phyloP scores from a whole-genome alignment of 2,329 filamentous ascomycete genomes.

The Nemania serpens region DNA sequence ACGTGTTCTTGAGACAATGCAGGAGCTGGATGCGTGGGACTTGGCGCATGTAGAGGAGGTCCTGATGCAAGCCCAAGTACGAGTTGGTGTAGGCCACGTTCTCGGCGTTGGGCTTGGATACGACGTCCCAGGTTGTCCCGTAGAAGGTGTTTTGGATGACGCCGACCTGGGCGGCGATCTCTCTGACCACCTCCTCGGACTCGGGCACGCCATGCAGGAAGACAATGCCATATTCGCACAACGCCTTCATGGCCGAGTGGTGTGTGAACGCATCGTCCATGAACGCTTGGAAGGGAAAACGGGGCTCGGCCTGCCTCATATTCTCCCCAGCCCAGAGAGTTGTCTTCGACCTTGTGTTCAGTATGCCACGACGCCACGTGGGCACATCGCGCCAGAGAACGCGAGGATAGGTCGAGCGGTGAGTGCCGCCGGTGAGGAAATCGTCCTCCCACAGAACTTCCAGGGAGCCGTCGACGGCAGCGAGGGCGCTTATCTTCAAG shows the following conservation, averaged over 20 bases:
- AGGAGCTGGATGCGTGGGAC: constrained; percentile 84
- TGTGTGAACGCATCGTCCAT: constrained; percentile 65
- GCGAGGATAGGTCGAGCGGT: constrained; percentile 43
- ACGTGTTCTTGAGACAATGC: constrained; percentile 84
- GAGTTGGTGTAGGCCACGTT: constrained; percentile 90
- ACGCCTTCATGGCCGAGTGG: constrained; percentile 62
- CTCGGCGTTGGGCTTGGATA: constrained; percentile 78
- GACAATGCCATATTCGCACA: constrained; percentile 72
- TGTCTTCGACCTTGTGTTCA: neutral
- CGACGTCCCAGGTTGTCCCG: constrained; percentile 87
- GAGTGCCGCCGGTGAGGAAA: constrained; percentile 40
- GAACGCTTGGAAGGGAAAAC: constrained; percentile 73
- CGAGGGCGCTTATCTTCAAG: constrained; percentile 45
- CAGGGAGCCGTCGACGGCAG: constrained; percentile 48
- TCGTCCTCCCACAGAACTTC: constrained; percentile 64
- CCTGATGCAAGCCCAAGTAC: constrained; percentile 88
- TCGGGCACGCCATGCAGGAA: constrained; percentile 77
- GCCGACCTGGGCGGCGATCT: constrained; percentile 74
- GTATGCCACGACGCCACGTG: neutral
- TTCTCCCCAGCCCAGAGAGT: constrained; percentile 41
- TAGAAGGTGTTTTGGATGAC: constrained; percentile 87
- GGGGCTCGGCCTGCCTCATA: constrained; percentile 49
- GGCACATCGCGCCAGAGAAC: constrained; percentile 2
- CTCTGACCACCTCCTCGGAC: constrained; percentile 65
- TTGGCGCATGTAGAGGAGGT: constrained; percentile 82